These are phyloP conservation scores for Linum trigynum DNA, from an alignment of 345 rosid genomes.

Conservation along the genomic window DNA sequence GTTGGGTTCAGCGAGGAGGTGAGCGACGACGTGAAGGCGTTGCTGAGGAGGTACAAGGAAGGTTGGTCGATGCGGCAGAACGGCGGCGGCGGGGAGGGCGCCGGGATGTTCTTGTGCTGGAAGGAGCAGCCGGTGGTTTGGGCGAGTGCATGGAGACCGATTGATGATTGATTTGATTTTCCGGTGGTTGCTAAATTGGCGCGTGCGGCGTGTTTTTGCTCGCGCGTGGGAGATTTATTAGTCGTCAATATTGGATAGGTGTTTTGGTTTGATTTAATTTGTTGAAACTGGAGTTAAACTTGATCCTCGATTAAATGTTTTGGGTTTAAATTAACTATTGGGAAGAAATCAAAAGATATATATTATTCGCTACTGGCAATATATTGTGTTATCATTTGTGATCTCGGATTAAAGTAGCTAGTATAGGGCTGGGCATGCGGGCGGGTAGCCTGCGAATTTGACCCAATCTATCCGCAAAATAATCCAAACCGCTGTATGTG, in stretches of 20 bases:
- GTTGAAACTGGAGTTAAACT: too few species aligned
- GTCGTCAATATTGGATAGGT: neutral
- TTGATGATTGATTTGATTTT: conserved; percentile 1
- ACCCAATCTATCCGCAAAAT: too few species aligned
- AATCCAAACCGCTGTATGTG: too few species aligned
- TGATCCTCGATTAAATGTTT: too few species aligned
- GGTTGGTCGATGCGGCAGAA: conserved; percentile 79
- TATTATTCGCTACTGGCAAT: too few species aligned
- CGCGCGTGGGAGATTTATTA: conserved; percentile 15
- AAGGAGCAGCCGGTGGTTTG: conserved; percentile 93
- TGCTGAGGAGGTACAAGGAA: conserved; percentile 88
- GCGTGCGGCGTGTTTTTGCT: conserved; percentile 37
- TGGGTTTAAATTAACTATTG: too few species aligned
- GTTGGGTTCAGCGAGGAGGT: conserved; percentile 69
- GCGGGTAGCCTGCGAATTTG: too few species aligned
- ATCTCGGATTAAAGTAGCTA: too few species aligned
- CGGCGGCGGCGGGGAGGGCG: conserved; percentile 25
- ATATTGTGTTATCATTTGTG: too few species aligned
- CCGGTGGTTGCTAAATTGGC: conserved; percentile 14
- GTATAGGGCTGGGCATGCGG: too few species aligned
- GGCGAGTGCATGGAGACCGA: conserved; percentile 92
- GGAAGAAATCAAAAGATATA: too few species aligned
- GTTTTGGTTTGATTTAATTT: too few species aligned
- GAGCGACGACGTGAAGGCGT: conserved; percentile 76
- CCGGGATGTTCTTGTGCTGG: conserved; percentile 90